These are phyloP conservation scores for Wickerhamomyces silvicola DNA, from an alignment of 805 yeast genomes.

Conservation along the genomic window DNA sequence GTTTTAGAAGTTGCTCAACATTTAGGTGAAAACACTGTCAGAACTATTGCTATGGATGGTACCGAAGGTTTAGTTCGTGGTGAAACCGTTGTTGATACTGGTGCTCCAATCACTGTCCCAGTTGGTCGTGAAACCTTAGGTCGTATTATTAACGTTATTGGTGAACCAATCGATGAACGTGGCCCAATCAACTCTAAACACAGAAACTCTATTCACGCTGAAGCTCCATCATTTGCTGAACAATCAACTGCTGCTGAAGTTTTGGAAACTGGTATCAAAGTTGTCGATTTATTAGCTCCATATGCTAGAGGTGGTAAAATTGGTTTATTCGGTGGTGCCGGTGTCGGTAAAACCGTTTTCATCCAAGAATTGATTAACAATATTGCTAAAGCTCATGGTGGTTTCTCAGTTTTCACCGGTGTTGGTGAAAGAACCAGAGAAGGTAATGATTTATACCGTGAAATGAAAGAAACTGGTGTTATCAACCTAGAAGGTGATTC, in stretches of 20 bases:
- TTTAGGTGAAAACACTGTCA: slow-evolving; percentile 99
- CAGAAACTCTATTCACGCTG: slow-evolving; percentile 98
- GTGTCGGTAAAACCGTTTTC: slow-evolving; percentile 99
- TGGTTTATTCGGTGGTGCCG: slow-evolving; percentile 99
- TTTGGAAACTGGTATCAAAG: slow-evolving; percentile 99
- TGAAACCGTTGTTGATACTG: slow-evolving; percentile 84
- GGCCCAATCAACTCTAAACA: slow-evolving; percentile 93
- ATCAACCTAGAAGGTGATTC: slow-evolving; percentile 99
- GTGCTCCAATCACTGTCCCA: slow-evolving; percentile 98
- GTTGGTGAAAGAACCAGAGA: slow-evolving; percentile 99
- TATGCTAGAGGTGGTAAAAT: slow-evolving; percentile 99
- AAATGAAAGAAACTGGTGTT: slow-evolving; percentile 99
- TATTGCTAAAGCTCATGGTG: slow-evolving; percentile 99
- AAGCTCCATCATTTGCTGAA: slow-evolving; percentile 92
- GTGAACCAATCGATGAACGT: slow-evolving; percentile 99
- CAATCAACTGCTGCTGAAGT: slow-evolving; percentile 98
- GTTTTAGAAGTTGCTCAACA: slow-evolving; percentile 99
- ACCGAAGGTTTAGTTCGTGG: slow-evolving; percentile 99
- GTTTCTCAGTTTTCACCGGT: slow-evolving; percentile 99
- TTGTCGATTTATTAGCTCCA: slow-evolving; percentile 98
- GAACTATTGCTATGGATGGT: slow-evolving; percentile 99
- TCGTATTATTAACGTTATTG: slow-evolving; percentile 95
- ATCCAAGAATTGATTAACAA: slow-evolving; percentile 99
- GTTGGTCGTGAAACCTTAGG: slow-evolving; percentile 99
- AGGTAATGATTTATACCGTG: slow-evolving; percentile 99